These are phyloP conservation scores for Phaeolepiota aurea DNA, from an alignment of 768 basidiomycete genomes.

Conservation along the genomic window DNA sequence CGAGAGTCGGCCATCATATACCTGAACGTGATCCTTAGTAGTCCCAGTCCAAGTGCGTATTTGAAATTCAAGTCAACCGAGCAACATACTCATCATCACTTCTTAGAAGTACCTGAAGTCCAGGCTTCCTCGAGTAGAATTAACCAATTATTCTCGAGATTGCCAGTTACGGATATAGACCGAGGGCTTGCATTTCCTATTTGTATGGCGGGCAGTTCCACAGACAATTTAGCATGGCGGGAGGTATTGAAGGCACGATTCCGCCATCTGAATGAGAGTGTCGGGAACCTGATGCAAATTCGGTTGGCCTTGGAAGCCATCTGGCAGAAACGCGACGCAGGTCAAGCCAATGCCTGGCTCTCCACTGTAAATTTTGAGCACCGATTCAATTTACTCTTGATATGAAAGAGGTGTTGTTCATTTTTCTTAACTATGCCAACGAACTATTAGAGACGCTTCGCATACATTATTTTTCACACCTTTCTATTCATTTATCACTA, in stretches of 20 bases:
- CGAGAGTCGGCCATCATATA: conserved; percentile 60
- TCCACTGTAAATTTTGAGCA: conserved; percentile 49
- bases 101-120: conserved; percentile 66
- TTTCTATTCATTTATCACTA: too few species aligned
- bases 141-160: conserved; percentile 40
- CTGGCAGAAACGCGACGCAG: conserved; percentile 59
- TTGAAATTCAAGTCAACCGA: conserved; percentile 2
- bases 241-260: conserved; percentile 54
- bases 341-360: conserved; percentile 48
- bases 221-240: conserved; percentile 50
- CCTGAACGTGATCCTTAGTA: conserved; percentile 64
- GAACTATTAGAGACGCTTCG: too few species aligned
- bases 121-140: conserved; percentile 45
- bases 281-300: conserved; percentile 53
- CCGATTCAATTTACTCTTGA: conserved; percentile 39
- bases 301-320: conserved; percentile 58
- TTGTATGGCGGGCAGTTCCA: conserved; percentile 66
- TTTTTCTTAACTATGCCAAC: too few species aligned
- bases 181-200: conserved; percentile 66
- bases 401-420: too few species aligned
- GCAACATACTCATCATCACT: conserved; percentile 1
- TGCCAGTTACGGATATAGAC: conserved; percentile 55
- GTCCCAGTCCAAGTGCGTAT: conserved; percentile 56
- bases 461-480: too few species aligned
- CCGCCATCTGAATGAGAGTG: conserved; percentile 42